These are phyloP conservation scores for Vairimorpha necatrix DNA, from an alignment of 371 early-diverging fungal species.

Conservation along the genomic window DNA sequence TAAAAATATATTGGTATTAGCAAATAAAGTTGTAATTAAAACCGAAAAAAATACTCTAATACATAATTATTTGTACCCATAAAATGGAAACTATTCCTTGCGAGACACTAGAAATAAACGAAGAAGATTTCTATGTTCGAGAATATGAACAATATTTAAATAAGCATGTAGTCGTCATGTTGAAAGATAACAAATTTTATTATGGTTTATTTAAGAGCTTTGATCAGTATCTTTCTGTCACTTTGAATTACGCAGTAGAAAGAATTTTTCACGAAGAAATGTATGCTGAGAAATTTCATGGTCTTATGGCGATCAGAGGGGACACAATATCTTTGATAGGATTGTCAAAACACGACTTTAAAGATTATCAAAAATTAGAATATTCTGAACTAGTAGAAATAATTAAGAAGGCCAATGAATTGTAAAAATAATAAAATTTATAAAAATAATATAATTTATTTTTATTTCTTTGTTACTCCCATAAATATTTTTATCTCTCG, in stretches of 20 bases:
- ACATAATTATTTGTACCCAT: too few species aligned
- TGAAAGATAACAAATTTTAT: conserved; percentile 51
- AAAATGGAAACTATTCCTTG: too few species aligned
- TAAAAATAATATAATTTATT: too few species aligned
- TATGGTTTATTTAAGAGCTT: conserved; percentile 63
- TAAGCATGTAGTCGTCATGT: conserved; percentile 52
- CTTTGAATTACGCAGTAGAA: conserved; percentile 57
- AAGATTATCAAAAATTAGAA: neutral
- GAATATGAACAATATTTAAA: conserved; percentile 61
- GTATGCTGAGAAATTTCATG: conserved; percentile 56
- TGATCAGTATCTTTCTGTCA: conserved; percentile 64
- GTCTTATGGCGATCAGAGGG: conserved; percentile 61
- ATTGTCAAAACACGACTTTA: conserved; percentile 6
- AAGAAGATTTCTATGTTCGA: too few species aligned
- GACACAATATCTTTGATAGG: conserved; percentile 63
- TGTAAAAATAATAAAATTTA: neutral
- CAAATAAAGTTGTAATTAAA: too few species aligned
- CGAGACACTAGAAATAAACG: too few species aligned
- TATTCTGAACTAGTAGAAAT: too few species aligned
- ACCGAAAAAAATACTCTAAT: too few species aligned
- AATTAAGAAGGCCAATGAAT: conserved; percentile 9
- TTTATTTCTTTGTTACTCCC: conserved; percentile 32
- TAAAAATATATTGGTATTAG: too few species aligned
- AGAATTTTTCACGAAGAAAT: conserved; percentile 43
- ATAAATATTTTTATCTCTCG: conserved; percentile 44